Percentiles rank a stretch among this genome's conserved stretches.
These are phyloP conservation scores for Rubia peregrina DNA, from an alignment of 305 asterid species.

Conservation along the genomic window DNA sequence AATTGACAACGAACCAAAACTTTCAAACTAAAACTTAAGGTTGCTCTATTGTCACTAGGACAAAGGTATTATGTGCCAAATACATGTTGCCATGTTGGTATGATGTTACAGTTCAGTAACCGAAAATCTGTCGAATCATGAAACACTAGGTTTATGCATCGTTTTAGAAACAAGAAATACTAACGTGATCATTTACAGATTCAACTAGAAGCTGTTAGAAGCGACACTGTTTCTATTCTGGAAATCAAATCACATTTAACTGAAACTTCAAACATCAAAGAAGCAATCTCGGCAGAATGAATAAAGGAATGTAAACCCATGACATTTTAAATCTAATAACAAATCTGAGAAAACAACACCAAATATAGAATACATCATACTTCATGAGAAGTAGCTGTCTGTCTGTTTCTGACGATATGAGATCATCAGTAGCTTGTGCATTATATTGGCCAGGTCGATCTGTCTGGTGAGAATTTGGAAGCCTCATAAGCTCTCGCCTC, in stretches of 20 bases:
- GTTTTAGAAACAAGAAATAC: background rate
- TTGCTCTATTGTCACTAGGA: background rate
- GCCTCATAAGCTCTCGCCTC: slow-evolving; percentile 86
- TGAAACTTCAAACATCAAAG: background rate
- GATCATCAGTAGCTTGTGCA: slow-evolving; percentile 57
- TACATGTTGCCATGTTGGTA: too few species aligned
- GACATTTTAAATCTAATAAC: background rate
- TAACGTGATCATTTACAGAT: background rate
- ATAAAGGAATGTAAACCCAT: background rate
- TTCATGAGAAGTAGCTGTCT: slow-evolving; percentile 79
- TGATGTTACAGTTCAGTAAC: too few species aligned
- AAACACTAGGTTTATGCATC: background rate
- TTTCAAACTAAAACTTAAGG: background rate
- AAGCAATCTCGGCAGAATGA: background rate
- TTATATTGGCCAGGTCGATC: slow-evolving; percentile 33
- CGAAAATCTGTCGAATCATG: background rate
- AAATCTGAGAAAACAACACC: slow-evolving; percentile 3
- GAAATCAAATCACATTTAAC: background rate
- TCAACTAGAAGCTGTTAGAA: background rate
- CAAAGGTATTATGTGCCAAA: too few species aligned
- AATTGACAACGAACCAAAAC: background rate
- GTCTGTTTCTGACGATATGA: slow-evolving; percentile 88
- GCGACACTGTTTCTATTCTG: background rate
- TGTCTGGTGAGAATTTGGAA: slow-evolving; percentile 56
- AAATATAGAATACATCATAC: slow-evolving; percentile 24